Conservation (phyloP, 306 rosid species). For the Quercus parvula region DNA sequence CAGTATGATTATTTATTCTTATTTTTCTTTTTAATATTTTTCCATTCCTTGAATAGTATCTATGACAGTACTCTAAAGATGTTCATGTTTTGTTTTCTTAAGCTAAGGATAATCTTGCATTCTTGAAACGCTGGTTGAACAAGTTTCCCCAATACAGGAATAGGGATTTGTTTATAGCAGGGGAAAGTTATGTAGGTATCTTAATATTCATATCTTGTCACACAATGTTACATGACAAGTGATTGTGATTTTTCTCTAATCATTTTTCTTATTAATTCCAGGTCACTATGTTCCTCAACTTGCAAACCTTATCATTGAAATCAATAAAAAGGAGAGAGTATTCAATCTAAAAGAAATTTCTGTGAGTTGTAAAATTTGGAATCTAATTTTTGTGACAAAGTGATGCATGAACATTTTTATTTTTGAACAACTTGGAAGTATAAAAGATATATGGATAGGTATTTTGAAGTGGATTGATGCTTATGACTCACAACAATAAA, state of each 20-base stretch:
- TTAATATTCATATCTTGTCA: constrained; percentile 4
- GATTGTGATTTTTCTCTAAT: constrained; percentile 4
- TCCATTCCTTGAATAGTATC: background rate
- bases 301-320: constrained; percentile 57
- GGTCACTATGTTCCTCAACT: constrained; percentile 89
- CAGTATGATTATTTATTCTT: background rate
- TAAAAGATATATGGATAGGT: no score
- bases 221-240: background rate
- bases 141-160: constrained; percentile 60
- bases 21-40: background rate
- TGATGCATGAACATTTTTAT: no score
- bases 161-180: constrained; percentile 55
- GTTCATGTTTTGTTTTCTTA: constrained; percentile 23
- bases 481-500: no score
- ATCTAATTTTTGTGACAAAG: background rate
- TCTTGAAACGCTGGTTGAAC: constrained; percentile 64
- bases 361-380: constrained; percentile 35
- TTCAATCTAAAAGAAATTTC: constrained; percentile 72
- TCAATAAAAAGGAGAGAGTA: constrained; percentile 45
- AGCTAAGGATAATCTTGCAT: constrained; percentile 64
- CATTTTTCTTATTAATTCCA: constrained; percentile 18
- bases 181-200: constrained; percentile 78
- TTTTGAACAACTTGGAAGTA: no score
- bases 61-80: constrained; percentile 21
- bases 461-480: no score